Base-by-base conservation (phyloP, 179 eudicot genomes). In the Dionaea muscipula region DNA sequence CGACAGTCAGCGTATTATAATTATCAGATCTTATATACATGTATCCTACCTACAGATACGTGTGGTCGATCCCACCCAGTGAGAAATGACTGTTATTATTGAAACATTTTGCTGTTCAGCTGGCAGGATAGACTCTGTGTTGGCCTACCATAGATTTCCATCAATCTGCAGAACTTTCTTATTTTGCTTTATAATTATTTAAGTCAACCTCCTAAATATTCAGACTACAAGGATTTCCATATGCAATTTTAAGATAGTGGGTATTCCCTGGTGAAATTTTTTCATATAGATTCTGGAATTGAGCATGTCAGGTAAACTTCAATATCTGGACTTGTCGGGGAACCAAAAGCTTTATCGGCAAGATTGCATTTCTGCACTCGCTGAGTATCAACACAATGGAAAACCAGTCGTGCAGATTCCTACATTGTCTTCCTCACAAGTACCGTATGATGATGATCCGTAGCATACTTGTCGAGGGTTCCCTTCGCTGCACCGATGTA, bases 381-480 rank as follows among this genome's bases (percentile, higher is more conserved):
- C 78, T 59, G 86, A 77, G 51, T 77, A 69, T 68, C 78, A 62
- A 63, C 57, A 48, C 52, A 68, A 77, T 53, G 94, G 91, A 39
- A 73, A 74, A 56, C 78, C 75, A 17, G 47, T 69, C 26, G 54
- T 83, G 35, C 52, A 66, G 49, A 56, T 79, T 35, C 64, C 75
- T 26, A 20, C 71, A 17, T 69, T 61, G 16, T 39, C 64, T 50
- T 64, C 75, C 22, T 52, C 60, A 20, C 71, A 64, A 54, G 75
- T 65, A 55, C 81, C 69, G 13, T 81, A 86, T 61, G 95, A 90
- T 61, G 80, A 81, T 49, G 95, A 90, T 40, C 95, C 95, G 18
- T 90, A 83, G 70, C 49, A 25, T 37, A 20, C 26, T 17, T 18
- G 11, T 22, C 9, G 37, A n/a, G n/a, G n/a, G n/a, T n/a, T n/a